A percentile compares a stretch with the other conserved stretches of the same genome.
phyloP scores from a whole-genome alignment of 495 filamentous ascomycete species.

The Hamigera avellanea region DNA sequence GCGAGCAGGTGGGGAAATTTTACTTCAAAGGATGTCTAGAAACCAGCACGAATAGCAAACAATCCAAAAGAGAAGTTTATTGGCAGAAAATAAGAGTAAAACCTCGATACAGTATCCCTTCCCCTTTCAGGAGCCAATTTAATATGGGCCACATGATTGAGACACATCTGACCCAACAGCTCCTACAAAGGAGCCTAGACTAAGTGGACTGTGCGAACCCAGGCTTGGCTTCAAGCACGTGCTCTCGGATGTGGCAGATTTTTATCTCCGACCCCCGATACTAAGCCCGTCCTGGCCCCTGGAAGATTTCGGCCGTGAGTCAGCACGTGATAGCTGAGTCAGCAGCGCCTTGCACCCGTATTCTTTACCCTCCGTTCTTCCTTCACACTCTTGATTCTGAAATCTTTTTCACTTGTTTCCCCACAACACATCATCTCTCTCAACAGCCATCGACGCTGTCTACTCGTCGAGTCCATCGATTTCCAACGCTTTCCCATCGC shows the following conservation, averaged over 20 bases:
- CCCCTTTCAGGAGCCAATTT: no score
- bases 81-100: no score
- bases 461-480: background rate
- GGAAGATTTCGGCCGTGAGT: background rate
- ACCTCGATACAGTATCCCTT: no score
- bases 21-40: no score
- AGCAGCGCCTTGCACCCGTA: background rate
- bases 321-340: background rate
- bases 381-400: background rate
- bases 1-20: no score
- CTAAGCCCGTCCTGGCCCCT: background rate
- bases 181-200: no score
- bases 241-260: background rate
- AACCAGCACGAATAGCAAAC: no score
- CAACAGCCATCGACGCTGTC: slow-evolving; percentile 8
- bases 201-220: no score
- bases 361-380: slow-evolving; percentile 1
- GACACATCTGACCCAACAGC: no score
- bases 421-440: background rate
- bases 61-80: no score
- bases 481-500: background rate
- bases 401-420: slow-evolving; percentile 6
- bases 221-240: background rate
- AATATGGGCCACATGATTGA: no score
- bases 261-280: background rate